Percentiles rank a stretch among this genome's conserved stretches.
Evolutionary conservation across 306 rosid species (phyloP).

Genomic region (Medicago lupulina): DNA sequence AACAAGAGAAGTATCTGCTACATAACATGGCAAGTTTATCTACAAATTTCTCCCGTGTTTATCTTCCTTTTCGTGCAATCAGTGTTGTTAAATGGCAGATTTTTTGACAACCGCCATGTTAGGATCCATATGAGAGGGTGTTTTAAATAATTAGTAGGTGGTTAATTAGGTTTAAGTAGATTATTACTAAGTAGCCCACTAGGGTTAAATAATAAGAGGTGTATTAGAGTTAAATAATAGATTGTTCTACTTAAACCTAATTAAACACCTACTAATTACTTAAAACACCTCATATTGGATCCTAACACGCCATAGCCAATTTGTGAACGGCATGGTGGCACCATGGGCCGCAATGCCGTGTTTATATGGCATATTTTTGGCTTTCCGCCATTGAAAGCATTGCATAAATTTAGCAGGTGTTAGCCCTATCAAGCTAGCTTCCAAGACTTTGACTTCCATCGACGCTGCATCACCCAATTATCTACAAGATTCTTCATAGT

Average conservation of each 20-base stretch:
- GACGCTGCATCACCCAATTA: background rate
- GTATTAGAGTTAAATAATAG: too few species aligned
- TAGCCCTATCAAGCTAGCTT: background rate
- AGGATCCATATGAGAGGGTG: too few species aligned
- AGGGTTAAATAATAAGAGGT: too few species aligned
- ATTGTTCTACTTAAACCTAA: too few species aligned
- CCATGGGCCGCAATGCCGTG: background rate
- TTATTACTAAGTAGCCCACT: too few species aligned
- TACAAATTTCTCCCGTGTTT: background rate
- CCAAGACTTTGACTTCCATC: background rate
- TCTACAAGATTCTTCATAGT: background rate
- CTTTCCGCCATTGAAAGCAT: background rate
- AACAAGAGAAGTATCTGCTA: conserved; percentile 11
- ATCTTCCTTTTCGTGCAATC: background rate
- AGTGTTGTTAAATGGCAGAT: background rate
- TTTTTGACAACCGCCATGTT: background rate
- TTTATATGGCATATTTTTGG: background rate
- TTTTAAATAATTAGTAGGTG: too few species aligned
- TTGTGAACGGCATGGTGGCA: background rate
- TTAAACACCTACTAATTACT: too few species aligned
- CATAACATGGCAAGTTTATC: background rate
- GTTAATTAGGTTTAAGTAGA: too few species aligned
- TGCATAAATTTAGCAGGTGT: background rate
- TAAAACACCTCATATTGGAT: too few species aligned
- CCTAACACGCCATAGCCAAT: background rate